Percentiles rank a stretch among this genome's conserved stretches.
Conservation (phyloP, 345 rosid species). For the Brassica cretica region DNA sequence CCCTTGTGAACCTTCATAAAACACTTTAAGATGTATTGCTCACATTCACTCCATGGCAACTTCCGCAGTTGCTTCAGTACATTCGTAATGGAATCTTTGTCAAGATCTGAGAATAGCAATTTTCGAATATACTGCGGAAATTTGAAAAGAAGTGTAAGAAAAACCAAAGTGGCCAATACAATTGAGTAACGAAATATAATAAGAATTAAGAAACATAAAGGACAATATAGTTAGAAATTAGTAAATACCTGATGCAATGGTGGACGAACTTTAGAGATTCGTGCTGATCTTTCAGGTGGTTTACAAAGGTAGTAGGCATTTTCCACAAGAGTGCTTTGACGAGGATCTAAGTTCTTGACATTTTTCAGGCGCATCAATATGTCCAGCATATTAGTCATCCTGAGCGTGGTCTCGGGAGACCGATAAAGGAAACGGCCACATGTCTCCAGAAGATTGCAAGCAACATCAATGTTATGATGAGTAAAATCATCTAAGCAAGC, state of each 20-base stretch:
- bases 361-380: constrained; percentile 99
- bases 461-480: constrained; percentile 98
- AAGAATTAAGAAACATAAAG: background rate
- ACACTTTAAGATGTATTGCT: constrained; percentile 88
- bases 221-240: background rate
- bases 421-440: constrained; percentile 98
- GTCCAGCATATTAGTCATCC: constrained; percentile 98
- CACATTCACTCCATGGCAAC: constrained; percentile 94
- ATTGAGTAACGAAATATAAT: constrained; percentile 1
- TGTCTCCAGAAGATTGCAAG: constrained; percentile 98
- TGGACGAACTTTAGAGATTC: constrained; percentile 85
- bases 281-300: constrained; percentile 98
- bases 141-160: constrained; percentile 8
- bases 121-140: constrained; percentile 84
- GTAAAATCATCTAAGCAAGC: constrained; percentile 98
- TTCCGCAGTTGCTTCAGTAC: constrained; percentile 97
- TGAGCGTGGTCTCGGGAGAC: constrained; percentile 89
- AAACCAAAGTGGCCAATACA: constrained; percentile 1
- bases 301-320: constrained; percentile 98
- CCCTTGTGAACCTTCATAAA: constrained; percentile 98
- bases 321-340: constrained; percentile 96
- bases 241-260: constrained; percentile 81
- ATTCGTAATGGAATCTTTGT: constrained; percentile 84
- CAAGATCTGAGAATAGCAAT: constrained; percentile 92
- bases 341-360: constrained; percentile 97